Evolutionary conservation across 768 basidiomycete genomes (phyloP).

Genomic region (Mycena belliarum): DNA sequence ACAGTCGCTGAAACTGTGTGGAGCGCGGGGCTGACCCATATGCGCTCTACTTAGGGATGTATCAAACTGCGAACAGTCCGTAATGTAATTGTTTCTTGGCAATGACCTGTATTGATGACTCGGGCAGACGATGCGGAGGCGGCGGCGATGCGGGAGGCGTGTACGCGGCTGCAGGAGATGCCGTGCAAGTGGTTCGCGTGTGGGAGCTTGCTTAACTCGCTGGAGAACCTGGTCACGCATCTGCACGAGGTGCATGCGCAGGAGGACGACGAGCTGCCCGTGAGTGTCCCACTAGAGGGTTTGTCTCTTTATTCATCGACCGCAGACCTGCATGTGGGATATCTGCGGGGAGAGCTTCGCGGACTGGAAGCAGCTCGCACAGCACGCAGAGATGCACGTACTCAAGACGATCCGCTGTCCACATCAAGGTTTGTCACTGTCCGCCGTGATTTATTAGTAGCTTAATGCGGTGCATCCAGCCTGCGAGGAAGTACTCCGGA

Average conservation of each 20-base stretch:
- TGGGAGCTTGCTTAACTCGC: conserved; percentile 54
- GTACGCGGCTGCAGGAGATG: conserved; percentile 45
- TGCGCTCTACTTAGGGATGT: conserved; percentile 19
- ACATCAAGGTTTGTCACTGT: conserved; percentile 48
- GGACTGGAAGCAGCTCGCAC: conserved; percentile 35
- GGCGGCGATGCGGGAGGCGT: conserved; percentile 48
- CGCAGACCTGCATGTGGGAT: conserved; percentile 52
- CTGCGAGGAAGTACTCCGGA: conserved; percentile 52
- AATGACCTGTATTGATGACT: conserved; percentile 7
- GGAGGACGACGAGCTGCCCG: conserved; percentile 23
- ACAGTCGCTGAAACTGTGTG: background rate
- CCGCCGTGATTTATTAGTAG: too few relatives aligned
- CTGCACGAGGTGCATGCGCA: conserved; percentile 37
- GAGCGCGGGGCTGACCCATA: background rate
- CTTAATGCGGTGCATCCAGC: conserved; percentile 38
- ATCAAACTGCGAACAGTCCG: conserved; percentile 22
- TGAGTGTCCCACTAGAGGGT: background rate
- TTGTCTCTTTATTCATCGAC: too few relatives aligned
- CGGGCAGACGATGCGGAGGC: conserved; percentile 45
- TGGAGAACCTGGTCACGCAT: conserved; percentile 51
- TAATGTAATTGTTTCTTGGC: conserved; percentile 9
- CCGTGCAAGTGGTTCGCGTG: conserved; percentile 66
- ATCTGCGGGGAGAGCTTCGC: conserved; percentile 49
- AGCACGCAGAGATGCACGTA: conserved; percentile 60
- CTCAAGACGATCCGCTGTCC: conserved; percentile 44